Evolutionary conservation across 2,329 filamentous ascomycete species (phyloP), one percentile per base, ranked within the genome.

Genomic region (Alternaria sp.): DNA sequence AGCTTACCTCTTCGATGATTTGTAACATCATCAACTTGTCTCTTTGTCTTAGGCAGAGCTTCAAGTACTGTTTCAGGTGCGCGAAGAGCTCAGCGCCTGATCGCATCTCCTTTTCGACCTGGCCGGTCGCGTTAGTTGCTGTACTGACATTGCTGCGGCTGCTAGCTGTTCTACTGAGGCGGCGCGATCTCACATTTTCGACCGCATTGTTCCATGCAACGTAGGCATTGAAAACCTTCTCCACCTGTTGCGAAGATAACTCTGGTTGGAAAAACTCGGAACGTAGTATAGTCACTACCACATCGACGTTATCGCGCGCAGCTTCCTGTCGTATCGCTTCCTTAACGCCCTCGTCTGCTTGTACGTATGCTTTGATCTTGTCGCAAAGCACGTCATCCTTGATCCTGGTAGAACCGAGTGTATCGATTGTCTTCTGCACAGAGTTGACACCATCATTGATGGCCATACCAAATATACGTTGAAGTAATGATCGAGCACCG

Each of bases 1-100:
- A 18, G 57, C 76, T 57, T 76, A 82, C 81, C 75, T 99, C 94
- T 80, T 98, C 94, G 53, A 99, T 95, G 72, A 98, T 89, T 63
- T 89, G 88, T 55, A 97, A 84, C 94, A 99, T 98, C 94, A 97
- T 97, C 32, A 89, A 84, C 87, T 99, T 99, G 78, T 99, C 95
- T 48, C 94, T 87, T 74, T 97, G 92, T 49, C 95, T 87, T 11
- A 93, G 94, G 78, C 93, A 91, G 34, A 99, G 84, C 81, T 98
- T 98, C 74, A 98, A 84, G 36, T 97, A 86, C 77, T 97, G 94
- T 81, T 99, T 99, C 68, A 99, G 84, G 72, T 96, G 91, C 1
- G 94, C 96, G 77, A 97, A 99, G 49, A 97, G 87, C 75, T 97
- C 89, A 0, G 94, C 95, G 1, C 93, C 94, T 75, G 94, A 88